Percentiles rank a stretch among this genome's conserved stretches.
These are phyloP conservation scores for Chrysosporium keratinophilum DNA, from an alignment of 2,329 filamentous ascomycete species.

Conservation along the genomic window DNA sequence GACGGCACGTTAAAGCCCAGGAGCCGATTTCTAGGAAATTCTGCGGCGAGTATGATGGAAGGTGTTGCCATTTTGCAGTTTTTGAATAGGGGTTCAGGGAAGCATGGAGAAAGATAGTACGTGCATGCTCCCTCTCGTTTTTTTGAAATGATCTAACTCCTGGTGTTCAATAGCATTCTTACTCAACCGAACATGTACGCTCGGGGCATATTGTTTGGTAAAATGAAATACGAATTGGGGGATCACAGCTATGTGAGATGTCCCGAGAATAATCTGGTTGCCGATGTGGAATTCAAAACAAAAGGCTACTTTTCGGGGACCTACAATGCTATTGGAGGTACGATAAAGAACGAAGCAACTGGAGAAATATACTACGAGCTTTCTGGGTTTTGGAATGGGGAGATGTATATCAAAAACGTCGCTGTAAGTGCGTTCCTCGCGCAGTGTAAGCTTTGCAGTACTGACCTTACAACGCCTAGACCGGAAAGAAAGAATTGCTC, in stretches of 20 bases:
- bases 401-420: conserved; percentile 85
- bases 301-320: conserved; percentile 95
- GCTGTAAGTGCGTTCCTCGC: conserved; percentile 44
- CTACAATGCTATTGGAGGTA: conserved; percentile 90
- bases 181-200: conserved; percentile 99
- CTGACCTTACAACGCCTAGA: conserved; percentile 42
- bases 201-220: conserved; percentile 89
- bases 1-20: conserved; percentile 91
- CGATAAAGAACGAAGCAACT: conserved; percentile 76
- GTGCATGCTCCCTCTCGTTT: conserved; percentile 26
- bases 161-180: conserved; percentile 52
- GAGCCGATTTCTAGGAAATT: conserved; percentile 93
- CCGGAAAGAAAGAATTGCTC: conserved; percentile 75
- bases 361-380: conserved; percentile 84
- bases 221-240: conserved; percentile 98
- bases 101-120: conserved; percentile 74
- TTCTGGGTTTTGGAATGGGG: conserved; percentile 83
- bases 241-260: conserved; percentile 91
- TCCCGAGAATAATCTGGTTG: conserved; percentile 73
- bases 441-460: not conserved
- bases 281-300: conserved; percentile 95
- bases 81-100: conserved; percentile 61
- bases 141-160: conserved; percentile 16
- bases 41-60: conserved; percentile 96
- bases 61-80: conserved; percentile 80